A percentile compares a stretch with the other conserved stretches of the same genome.
Evolutionary conservation across 2,329 filamentous ascomycete species (phyloP).

Genomic region (Scytalidium sp.): DNA sequence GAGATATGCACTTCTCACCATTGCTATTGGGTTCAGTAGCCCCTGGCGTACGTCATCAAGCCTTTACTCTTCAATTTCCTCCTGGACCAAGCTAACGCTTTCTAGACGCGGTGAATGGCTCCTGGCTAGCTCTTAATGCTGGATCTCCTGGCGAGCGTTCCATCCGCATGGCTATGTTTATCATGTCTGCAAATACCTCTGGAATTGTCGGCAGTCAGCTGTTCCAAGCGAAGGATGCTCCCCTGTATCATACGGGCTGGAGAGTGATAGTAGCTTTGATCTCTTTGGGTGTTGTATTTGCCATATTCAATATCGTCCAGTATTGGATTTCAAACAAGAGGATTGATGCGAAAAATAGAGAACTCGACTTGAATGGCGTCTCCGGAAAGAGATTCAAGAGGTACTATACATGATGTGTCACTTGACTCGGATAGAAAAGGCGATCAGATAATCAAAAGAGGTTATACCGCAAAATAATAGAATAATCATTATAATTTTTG

Average conservation of each 20-base stretch:
- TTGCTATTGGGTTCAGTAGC: not conserved
- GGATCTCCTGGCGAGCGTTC: not conserved
- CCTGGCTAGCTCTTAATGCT: slow-evolving; percentile 1
- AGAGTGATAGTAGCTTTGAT: slow-evolving; percentile 2
- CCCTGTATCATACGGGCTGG: slow-evolving; percentile 1
- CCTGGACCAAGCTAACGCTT: not conserved
- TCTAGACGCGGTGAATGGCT: slow-evolving; percentile 1
- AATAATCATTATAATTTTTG: too few species aligned
- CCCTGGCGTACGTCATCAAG: not conserved
- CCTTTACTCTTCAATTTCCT: not conserved
- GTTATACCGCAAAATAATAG: too few species aligned
- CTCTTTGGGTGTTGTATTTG: not conserved
- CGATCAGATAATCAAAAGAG: too few species aligned
- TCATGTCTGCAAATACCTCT: slow-evolving; percentile 3
- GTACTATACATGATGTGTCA: not conserved
- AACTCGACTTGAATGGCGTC: not conserved
- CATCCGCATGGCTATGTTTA: slow-evolving; percentile 5
- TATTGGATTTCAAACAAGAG: not conserved
- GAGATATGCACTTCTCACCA: slow-evolving; percentile 1
- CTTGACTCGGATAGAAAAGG: too few species aligned
- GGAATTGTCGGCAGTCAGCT: slow-evolving; percentile 4
- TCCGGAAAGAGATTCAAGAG: not conserved
- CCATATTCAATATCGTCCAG: not conserved
- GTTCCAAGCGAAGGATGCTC: slow-evolving; percentile 1
- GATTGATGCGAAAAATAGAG: not conserved